Evolutionary conservation across 257 asterid genomes (phyloP), one percentile per base, ranked within the genome.

Genomic region (Solanum infundibuliforme): DNA sequence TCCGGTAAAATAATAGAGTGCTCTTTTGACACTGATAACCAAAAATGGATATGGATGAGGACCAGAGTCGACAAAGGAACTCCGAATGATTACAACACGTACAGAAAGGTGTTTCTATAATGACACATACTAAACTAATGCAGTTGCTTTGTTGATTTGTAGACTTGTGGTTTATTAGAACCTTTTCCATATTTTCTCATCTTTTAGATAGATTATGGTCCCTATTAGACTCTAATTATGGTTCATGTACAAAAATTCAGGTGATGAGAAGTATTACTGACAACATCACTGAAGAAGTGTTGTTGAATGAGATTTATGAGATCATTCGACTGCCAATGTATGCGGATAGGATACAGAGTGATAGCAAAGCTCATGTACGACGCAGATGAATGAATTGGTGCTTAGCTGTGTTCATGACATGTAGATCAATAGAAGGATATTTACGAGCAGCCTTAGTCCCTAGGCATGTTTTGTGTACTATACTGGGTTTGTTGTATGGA

Each of bases 1-100:
- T 87, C 95, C 34, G 99, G 99, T 58, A 97, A 96, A 93, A 96
- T 97, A 20, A 91, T 97, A 3, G 99, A 97, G 93, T 97, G 99
- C 89, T 92, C 98, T 23, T 94, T 96, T 96, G 90, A 92, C 79
- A 89, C 94, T 2, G 94, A 94, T 88, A 95, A 92, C 83, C 88
- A 91, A 8, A 95, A 88, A 66, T 97, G 99, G 99, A 89, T 90
- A 66, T 97, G 98, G 82, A 94, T 97, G 98, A 92, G 99, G 88
- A 92, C 94, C 74, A 94, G 99, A 92, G 79, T 92, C 29, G 99
- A 97, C 89, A 97, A 97, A 93, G 98, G 96, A 88, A 90, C 91
- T 23, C 99, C 99, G 14, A 97, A 97, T 75, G 99, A 97, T 29
- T 92, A 93, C 89, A 96, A 92, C 93, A 97, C 99, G 86, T 97